Percentiles rank a stretch among this genome's conserved stretches.
These are phyloP conservation scores for Aspergillus cristatus DNA, from an alignment of 495 filamentous ascomycete genomes.

Conservation along the genomic window DNA sequence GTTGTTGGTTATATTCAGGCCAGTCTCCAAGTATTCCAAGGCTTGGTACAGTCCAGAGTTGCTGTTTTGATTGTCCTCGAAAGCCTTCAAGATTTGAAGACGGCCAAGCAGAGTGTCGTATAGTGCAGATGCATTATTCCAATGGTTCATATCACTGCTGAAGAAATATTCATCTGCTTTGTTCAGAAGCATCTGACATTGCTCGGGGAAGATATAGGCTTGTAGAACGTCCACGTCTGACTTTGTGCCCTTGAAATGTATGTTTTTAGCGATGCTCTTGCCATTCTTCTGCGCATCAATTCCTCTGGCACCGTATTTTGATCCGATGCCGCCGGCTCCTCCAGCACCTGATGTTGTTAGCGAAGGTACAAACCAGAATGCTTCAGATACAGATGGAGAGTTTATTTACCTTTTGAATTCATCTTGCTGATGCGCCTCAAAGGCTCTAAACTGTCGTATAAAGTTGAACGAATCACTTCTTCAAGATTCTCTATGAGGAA, in stretches of 20 bases:
- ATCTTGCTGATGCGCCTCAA: not conserved
- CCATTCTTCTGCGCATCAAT: not conserved
- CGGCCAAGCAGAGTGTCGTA: not conserved
- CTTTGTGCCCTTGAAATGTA: not conserved
- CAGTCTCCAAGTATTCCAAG: not conserved
- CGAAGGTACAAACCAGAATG: not conserved
- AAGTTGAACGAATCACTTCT: not conserved
- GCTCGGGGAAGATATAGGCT: constrained; percentile 1
- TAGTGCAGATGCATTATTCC: not conserved
- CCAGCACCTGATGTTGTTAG: not conserved
- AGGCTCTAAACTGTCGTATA: not conserved
- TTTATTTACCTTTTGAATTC: not conserved
- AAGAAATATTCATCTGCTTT: constrained; percentile 1
- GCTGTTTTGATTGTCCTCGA: not conserved
- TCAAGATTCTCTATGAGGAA: not conserved
- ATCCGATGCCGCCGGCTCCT: not conserved
- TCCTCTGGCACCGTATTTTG: not conserved
- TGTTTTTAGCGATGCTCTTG: not conserved
- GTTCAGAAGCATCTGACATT: constrained; percentile 2
- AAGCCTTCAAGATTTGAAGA: not conserved
- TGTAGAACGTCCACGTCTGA: not conserved
- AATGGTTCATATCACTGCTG: not conserved
- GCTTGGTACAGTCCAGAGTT: not conserved
- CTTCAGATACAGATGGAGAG: not conserved
- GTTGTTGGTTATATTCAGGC: not conserved